Conservation (phyloP, 23 red algal genomes). For the Gracilaria domingensis region DNA sequence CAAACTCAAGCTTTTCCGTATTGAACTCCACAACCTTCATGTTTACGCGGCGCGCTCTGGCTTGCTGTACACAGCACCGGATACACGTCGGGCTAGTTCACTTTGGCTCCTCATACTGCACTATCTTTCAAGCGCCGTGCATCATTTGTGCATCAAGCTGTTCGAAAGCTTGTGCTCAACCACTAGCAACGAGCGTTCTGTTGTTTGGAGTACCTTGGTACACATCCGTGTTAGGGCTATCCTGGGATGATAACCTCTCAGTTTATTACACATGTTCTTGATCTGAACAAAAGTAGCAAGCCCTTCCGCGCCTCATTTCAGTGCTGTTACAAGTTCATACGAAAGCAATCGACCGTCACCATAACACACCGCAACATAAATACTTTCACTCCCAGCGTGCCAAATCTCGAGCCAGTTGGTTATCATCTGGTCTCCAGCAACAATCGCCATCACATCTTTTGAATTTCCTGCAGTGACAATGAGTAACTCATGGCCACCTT, state of each 20-base stretch:
- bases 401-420: slow-evolving; percentile 63
- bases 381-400: slow-evolving; percentile 43
- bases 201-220: too few relatives aligned
- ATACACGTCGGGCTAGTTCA: neutral
- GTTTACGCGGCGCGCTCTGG: neutral
- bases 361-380: slow-evolving; percentile 60
- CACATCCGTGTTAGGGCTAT: too few relatives aligned
- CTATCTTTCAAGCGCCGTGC: neutral
- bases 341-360: slow-evolving; percentile 31
- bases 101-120: neutral
- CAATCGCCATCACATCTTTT: slow-evolving; percentile 35
- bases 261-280: too few relatives aligned
- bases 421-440: slow-evolving; percentile 30
- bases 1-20: neutral
- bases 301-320: slow-evolving; percentile 23
- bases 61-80: neutral
- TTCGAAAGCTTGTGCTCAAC: too few relatives aligned
- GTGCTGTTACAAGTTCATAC: slow-evolving; percentile 55
- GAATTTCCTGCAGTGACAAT: slow-evolving; percentile 43
- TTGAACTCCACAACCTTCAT: neutral
- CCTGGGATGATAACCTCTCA: too few relatives aligned
- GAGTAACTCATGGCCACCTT: slow-evolving; percentile 20
- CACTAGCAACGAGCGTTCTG: too few relatives aligned
- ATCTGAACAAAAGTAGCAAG: neutral
- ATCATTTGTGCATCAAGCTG: neutral